Conservation (phyloP, 192 early-diverging fungal species). For the Umbelopsis sp. region DNA sequence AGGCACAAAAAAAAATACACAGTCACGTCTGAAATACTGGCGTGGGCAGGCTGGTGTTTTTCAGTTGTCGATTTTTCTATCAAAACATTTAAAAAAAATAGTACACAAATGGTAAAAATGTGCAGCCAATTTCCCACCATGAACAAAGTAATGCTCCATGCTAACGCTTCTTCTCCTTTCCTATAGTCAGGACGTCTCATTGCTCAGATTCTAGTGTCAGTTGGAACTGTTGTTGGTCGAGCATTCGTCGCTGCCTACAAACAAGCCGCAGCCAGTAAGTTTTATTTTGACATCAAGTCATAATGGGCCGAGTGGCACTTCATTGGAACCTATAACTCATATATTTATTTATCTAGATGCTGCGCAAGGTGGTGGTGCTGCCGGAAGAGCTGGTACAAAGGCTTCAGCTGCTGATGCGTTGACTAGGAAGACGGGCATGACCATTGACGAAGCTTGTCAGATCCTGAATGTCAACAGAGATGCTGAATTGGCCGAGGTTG, state of each 20-base stretch:
- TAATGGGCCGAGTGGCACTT: too few relatives aligned
- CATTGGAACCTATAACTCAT: not conserved
- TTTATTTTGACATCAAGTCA: too few relatives aligned
- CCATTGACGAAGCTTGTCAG: conserved; percentile 87
- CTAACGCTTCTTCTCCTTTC: not conserved
- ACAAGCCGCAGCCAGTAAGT: conserved; percentile 77
- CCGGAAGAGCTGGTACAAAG: conserved; percentile 49
- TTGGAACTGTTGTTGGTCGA: conserved; percentile 81
- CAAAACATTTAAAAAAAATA: not conserved
- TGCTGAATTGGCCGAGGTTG: conserved; percentile 50
- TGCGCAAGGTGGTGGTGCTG: conserved; percentile 64
- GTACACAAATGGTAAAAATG: not conserved
- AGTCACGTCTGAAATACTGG: too few relatives aligned
- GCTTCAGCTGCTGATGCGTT: conserved; percentile 67
- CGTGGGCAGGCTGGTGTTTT: too few relatives aligned
- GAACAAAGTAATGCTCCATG: too few relatives aligned
- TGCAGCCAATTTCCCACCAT: too few relatives aligned
- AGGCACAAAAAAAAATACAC: too few relatives aligned
- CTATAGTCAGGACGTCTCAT: conserved; percentile 71
- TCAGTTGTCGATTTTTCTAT: not conserved
- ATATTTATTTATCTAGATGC: conserved; percentile 47
- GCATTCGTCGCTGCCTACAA: conserved; percentile 95
- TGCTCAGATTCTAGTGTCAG: conserved; percentile 76
- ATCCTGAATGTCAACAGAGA: conserved; percentile 86
- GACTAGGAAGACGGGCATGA: conserved; percentile 80